Percentiles rank a stretch among this genome's conserved stretches.
These are phyloP conservation scores for Phytopythium boreale DNA, from an alignment of 352 stramenopile species.

Conservation along the genomic window DNA sequence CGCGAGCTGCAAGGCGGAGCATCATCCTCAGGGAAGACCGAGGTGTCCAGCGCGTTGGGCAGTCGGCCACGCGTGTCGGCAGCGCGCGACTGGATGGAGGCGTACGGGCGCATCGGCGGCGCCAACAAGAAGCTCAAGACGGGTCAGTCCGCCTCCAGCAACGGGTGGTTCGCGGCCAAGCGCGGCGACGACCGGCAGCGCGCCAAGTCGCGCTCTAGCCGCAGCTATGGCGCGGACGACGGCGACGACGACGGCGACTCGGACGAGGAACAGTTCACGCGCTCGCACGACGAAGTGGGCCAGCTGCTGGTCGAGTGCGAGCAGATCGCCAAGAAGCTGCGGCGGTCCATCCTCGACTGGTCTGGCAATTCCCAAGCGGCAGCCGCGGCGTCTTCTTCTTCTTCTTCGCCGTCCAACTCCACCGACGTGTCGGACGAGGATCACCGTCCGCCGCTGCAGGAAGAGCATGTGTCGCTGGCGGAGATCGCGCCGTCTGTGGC, in stretches of 20 bases:
- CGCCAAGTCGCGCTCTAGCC: conserved; percentile 6
- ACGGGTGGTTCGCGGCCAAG: conserved; percentile 12
- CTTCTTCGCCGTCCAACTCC: conserved; percentile 15
- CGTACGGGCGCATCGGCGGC: conserved; percentile 28
- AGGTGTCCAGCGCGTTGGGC: background rate
- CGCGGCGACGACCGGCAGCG: background rate
- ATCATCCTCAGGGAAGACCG: conserved; percentile 7
- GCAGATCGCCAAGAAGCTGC: conserved; percentile 55
- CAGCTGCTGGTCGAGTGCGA: conserved; percentile 66
- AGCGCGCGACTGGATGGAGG: conserved; percentile 57
- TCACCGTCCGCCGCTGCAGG: conserved; percentile 13
- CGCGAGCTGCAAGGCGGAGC: conserved; percentile 11
- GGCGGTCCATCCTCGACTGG: conserved; percentile 59
- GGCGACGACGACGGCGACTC: conserved; percentile 26
- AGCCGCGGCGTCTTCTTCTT: conserved; percentile 5
- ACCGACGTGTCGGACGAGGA: conserved; percentile 42
- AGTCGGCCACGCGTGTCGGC: conserved; percentile 15
- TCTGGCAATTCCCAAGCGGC: conserved; percentile 35
- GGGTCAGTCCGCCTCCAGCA: background rate
- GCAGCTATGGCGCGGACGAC: conserved; percentile 10
- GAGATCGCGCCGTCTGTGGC: conserved; percentile 30
- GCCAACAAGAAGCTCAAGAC: conserved; percentile 24
- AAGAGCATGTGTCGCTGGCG: conserved; percentile 55
- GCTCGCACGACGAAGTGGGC: conserved; percentile 69
- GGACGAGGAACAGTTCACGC: conserved; percentile 47